Evolutionary conservation across 2,329 filamentous ascomycete genomes (phyloP).

Genomic region (Aotearoamyces nothofagi): DNA sequence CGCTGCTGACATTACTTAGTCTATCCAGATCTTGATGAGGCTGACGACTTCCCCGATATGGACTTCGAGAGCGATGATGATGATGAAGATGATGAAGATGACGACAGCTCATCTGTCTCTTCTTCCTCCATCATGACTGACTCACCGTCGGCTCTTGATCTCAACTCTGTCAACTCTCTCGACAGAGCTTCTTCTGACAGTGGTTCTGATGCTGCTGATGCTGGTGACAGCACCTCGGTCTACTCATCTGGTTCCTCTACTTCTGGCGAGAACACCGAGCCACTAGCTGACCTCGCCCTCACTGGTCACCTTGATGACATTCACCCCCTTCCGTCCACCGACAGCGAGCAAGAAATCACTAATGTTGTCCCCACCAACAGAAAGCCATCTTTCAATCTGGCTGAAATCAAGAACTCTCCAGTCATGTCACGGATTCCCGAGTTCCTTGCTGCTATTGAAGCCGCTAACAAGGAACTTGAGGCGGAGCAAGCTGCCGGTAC

Average conservation of each 20-base stretch:
- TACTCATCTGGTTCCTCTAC: not conserved
- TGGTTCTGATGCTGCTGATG: no score
- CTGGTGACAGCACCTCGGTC: not conserved
- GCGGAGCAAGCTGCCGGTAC: conserved; percentile 3
- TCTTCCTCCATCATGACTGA: no score
- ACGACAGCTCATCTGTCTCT: no score
- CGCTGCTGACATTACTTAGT: no score
- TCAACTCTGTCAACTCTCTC: no score
- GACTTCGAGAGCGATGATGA: no score
- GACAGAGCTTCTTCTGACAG: no score
- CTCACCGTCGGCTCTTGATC: no score
- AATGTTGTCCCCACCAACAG: conserved; percentile 3
- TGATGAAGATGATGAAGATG: no score
- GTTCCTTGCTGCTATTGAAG: conserved; percentile 5
- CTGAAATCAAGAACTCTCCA: conserved; percentile 1
- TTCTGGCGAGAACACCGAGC: not conserved
- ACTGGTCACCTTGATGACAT: not conserved
- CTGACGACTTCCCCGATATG: no score
- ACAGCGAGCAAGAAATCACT: conserved; percentile 1
- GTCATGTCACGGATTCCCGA: conserved; percentile 1
- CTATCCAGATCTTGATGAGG: no score
- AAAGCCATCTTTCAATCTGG: conserved; percentile 4
- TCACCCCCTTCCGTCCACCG: not conserved
- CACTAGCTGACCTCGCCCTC: not conserved
- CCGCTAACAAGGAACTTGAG: conserved; percentile 5